Percentiles rank a stretch among this genome's conserved stretches.
These are phyloP conservation scores for Blakeslea trispora DNA, from an alignment of 371 early-diverging fungal species.

Conservation along the genomic window DNA sequence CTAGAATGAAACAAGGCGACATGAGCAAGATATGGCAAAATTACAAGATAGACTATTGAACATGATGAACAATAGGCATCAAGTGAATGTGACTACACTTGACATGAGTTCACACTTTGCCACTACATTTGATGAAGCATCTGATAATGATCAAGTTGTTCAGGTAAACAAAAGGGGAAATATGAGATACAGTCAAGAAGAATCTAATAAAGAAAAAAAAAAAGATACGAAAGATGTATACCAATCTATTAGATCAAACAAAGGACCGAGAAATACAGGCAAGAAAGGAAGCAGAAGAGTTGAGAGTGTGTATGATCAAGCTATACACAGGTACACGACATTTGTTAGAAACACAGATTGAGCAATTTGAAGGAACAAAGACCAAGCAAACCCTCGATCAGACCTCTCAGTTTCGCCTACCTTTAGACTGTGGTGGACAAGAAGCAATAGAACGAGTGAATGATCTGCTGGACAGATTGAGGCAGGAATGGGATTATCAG, in stretches of 20 bases:
- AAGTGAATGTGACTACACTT: conserved; percentile 27
- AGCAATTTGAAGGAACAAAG: conserved; percentile 17
- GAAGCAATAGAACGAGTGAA: conserved; percentile 34
- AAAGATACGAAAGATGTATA: conserved; percentile 31
- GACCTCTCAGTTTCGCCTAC: conserved; percentile 28
- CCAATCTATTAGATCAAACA: conserved; percentile 29
- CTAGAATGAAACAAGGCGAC: conserved; percentile 46
- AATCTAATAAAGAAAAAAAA: no score
- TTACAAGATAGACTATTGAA: conserved; percentile 40
- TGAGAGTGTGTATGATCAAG: conserved; percentile 23
- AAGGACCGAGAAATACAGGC: conserved; percentile 30
- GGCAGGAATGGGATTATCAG: conserved; percentile 44
- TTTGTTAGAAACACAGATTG: conserved; percentile 29
- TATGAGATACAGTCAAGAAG: no score
- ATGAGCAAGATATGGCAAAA: conserved; percentile 44
- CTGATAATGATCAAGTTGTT: conserved; percentile 17
- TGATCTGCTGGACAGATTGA: conserved; percentile 39
- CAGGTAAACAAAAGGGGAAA: no score
- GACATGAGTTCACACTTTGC: conserved; percentile 32
- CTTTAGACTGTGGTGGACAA: conserved; percentile 33
- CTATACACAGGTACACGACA: conserved; percentile 29
- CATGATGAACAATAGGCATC: conserved; percentile 37
- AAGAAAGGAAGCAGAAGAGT: conserved; percentile 30
- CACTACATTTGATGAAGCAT: conserved; percentile 8
- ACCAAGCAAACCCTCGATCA: conserved; percentile 10